Percentiles rank a stretch among this genome's conserved stretches.
Conservation (phyloP, 306 rosid genomes). For the Ochetophila trinervis region DNA sequence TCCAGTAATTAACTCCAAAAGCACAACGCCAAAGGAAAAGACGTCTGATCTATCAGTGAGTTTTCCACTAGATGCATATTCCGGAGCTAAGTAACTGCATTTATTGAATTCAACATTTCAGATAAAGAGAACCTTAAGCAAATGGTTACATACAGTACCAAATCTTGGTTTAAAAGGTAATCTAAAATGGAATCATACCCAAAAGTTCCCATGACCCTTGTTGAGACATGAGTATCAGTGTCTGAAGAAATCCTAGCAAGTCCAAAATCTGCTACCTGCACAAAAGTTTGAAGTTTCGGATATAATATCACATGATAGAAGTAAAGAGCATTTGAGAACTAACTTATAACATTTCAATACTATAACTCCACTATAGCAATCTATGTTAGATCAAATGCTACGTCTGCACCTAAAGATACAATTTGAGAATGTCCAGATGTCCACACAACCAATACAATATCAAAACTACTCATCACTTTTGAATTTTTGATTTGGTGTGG, state of each 20-base stretch:
- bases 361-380: neutral
- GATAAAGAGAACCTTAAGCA: neutral
- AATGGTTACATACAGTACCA: neutral
- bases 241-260: constrained; percentile 54
- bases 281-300: neutral
- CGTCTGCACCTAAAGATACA: neutral
- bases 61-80: constrained; percentile 66
- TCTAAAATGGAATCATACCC: no score
- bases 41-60: constrained; percentile 69
- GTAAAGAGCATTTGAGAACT: neutral
- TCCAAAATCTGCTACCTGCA: constrained; percentile 71
- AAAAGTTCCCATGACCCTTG: constrained; percentile 65
- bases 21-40: constrained; percentile 66
- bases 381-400: neutral
- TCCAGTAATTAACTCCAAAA: constrained; percentile 67
- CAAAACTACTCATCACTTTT: neutral
- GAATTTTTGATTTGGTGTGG: neutral
- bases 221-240: constrained; percentile 59
- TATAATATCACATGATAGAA: neutral
- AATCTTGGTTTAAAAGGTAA: no score
- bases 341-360: neutral
- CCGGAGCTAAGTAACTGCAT: constrained; percentile 67
- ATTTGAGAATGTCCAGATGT: neutral
- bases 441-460: neutral
- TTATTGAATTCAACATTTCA: constrained; percentile 9